phyloP scores from a whole-genome alignment of 768 basidiomycete genomes.

The Suillus discolor region DNA sequence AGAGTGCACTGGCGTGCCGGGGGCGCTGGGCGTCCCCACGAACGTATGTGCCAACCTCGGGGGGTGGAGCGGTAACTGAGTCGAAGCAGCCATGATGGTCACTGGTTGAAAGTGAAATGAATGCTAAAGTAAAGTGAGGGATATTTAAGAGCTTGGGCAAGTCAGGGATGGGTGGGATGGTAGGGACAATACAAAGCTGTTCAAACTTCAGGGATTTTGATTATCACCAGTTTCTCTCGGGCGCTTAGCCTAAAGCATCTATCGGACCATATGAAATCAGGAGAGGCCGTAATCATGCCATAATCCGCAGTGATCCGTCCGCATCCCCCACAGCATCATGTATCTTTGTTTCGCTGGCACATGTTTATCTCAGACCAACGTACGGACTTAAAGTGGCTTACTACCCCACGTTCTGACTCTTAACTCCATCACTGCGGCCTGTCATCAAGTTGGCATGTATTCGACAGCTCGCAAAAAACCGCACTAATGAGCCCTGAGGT shows the following conservation, averaged over 20 bases:
- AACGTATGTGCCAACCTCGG: constrained; percentile 75
- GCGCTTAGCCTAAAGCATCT: not conserved
- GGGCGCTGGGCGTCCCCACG: constrained; percentile 71
- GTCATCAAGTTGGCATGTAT: constrained; percentile 1
- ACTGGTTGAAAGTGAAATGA: constrained; percentile 17
- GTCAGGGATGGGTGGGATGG: constrained; percentile 5
- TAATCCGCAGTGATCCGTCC: constrained; percentile 11
- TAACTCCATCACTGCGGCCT: constrained; percentile 13
- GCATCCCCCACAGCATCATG: not conserved
- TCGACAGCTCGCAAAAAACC: not conserved
- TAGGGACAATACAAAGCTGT: not conserved
- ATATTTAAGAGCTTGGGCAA: constrained; percentile 12
- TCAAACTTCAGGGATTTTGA: constrained; percentile 1
- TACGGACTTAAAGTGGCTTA: constrained; percentile 37
- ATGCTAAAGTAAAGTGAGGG: not conserved
- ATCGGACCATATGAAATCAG: constrained; percentile 11
- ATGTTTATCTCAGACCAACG: not conserved
- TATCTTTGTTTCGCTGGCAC: not conserved
- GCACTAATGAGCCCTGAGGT: not conserved
- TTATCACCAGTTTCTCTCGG: constrained; percentile 6
- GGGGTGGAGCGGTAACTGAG: constrained; percentile 57
- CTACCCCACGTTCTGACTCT: constrained; percentile 19
- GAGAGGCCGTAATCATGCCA: not conserved
- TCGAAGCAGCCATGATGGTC: constrained; percentile 26
- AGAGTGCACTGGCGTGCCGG: constrained; percentile 85